phyloP scores from a whole-genome alignment of 2,329 filamentous ascomycete species.

The Colletotrichum sp. region DNA sequence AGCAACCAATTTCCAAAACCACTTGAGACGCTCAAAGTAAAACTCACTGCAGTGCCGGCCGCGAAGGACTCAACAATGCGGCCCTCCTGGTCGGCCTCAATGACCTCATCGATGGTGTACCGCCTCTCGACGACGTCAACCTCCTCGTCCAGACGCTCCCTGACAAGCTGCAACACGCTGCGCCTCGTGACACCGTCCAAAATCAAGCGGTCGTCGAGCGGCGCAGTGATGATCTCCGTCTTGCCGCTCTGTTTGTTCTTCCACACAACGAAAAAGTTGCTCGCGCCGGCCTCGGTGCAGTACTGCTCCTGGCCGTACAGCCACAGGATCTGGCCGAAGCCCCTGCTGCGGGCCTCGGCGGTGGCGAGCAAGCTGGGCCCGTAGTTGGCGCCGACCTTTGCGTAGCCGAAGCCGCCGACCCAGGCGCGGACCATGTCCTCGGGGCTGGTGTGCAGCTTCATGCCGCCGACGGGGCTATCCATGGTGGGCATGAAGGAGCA shows the following conservation, averaged over 20 bases:
- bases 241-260: constrained; percentile 64
- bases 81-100: constrained; percentile 75
- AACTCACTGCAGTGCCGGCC: constrained; percentile 81
- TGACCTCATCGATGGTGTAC: constrained; percentile 81
- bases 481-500: constrained; percentile 65
- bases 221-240: constrained; percentile 80
- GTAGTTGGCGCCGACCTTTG: constrained; percentile 94
- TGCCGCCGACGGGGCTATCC: constrained; percentile 57
- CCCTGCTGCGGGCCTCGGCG: constrained; percentile 71
- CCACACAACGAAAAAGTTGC: constrained; percentile 92
- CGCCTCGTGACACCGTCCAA: constrained; percentile 87
- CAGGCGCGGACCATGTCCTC: constrained; percentile 89
- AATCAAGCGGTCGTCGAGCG: constrained; percentile 82
- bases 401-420: constrained; percentile 91
- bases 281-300: constrained; percentile 90
- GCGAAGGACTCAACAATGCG: constrained; percentile 85
- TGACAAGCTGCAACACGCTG: constrained; percentile 76
- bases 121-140: constrained; percentile 80
- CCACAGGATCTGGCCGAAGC: constrained; percentile 94
- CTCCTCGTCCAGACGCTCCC: constrained; percentile 63
- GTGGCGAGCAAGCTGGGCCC: constrained; percentile 83
- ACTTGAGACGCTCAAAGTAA: constrained; percentile 24
- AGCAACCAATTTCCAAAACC: background rate
- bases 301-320: constrained; percentile 78
- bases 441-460: constrained; percentile 79